A percentile compares a stretch with the other conserved stretches of the same genome.
phyloP scores from a whole-genome alignment of 2,329 filamentous ascomycete species.

The Pyricularia sp. region DNA sequence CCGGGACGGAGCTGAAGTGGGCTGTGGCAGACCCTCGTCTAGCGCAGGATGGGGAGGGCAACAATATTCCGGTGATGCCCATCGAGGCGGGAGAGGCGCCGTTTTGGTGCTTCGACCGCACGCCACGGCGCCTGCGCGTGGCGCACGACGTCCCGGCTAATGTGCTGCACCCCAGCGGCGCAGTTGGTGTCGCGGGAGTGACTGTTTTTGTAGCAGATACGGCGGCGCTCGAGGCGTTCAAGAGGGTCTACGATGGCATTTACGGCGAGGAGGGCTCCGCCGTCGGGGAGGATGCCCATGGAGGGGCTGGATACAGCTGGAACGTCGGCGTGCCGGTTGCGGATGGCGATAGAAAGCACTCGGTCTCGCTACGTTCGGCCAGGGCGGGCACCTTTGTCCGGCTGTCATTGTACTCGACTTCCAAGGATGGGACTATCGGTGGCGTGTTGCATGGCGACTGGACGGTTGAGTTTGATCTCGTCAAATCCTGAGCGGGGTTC shows the following conservation, averaged over 20 bases:
- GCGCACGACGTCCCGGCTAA: conserved; percentile 28
- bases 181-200: conserved; percentile 38
- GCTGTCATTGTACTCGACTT: not conserved
- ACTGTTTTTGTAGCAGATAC: conserved; percentile 22
- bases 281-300: not conserved
- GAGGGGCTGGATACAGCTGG: not conserved
- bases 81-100: conserved; percentile 41
- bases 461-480: not conserved
- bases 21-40: conserved; percentile 34
- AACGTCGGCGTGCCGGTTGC: not conserved
- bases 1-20: conserved; percentile 51
- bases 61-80: conserved; percentile 9
- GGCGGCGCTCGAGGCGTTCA: conserved; percentile 13
- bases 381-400: not conserved
- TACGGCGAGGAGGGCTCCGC: not conserved
- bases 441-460: not conserved
- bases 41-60: conserved; percentile 11
- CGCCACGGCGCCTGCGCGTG: conserved; percentile 44
- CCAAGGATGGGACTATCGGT: not conserved
- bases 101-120: conserved; percentile 59
- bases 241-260: conserved; percentile 20
- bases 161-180: conserved; percentile 39
- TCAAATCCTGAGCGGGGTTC: not conserved
- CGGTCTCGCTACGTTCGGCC: not conserved
- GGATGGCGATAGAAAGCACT: not conserved